Base-by-base conservation (phyloP, 106 monocot species). In the Posidonia australis region DNA sequence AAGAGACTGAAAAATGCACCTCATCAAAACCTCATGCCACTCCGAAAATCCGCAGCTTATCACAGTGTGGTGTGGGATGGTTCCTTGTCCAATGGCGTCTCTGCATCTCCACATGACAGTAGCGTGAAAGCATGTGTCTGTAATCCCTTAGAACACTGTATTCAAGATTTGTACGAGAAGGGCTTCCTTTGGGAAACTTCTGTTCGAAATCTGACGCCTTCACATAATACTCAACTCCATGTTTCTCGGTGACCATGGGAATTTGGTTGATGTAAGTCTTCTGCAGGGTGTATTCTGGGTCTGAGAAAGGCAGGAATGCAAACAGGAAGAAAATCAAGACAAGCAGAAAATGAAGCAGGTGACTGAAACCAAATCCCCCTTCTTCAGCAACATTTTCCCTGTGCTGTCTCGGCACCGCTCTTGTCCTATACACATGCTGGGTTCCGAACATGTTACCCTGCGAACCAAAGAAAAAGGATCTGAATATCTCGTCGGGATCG, bases 221-320 rank as follows among this genome's bases (percentile, higher is more conserved):
- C 27, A 91, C 83, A 81, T 72, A 91, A 49, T 79, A 91, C 70
- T 91, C 72, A 28, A 86, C 76, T 36, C 83, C 83, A 65, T 79
- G 69, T 44, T 81, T 83, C 51, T 77, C 79, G 14, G 79, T 86
- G 19, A 79, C 76, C 74, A 79, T 91, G 9, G 78, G 78, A 30
- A 86, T 63, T 18, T 68, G 67, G 54, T 77, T 81, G 9, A n/a
- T 55, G 41, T 71, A 29, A 51, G 73, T 72, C 66, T 71, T 71
- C 41, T 82, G 78, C 17, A 91, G 29, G 1, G 78, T 74, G 58
- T 81, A 90, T n/a, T 81, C 74, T 10, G 73, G 70, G 54, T 79
- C 81, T 9, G 70, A 62, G n/a, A 74, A 74, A 45, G 79, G 72
- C 4, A 86, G 7, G 20, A 11, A 77, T 1, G 63, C 66, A 22